Conservation (phyloP, 2,329 filamentous ascomycete species). For the Beauveria rudraprayagi region DNA sequence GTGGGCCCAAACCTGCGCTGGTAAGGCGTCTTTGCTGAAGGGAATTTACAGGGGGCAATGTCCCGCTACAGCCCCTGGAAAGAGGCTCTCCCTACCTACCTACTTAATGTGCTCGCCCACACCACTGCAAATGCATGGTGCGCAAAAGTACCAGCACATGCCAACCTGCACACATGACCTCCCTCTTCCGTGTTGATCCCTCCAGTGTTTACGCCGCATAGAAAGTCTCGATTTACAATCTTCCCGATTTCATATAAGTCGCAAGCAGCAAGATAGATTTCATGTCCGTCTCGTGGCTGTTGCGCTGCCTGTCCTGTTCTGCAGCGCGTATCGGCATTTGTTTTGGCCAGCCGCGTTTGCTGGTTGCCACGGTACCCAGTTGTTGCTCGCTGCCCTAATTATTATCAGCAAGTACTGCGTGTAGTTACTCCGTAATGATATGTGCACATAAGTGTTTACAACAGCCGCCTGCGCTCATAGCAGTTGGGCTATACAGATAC, state of each 20-base stretch:
- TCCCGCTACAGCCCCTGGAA: neutral
- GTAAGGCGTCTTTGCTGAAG: neutral
- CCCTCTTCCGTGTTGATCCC: neutral
- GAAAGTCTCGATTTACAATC: neutral
- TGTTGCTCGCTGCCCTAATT: neutral
- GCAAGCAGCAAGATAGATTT: neutral
- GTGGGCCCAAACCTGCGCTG: too few species aligned
- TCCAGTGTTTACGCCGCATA: neutral
- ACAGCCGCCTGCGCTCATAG: too few species aligned
- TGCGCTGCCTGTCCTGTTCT: neutral
- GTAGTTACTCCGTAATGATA: neutral
- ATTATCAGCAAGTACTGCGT: neutral
- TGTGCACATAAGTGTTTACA: neutral
- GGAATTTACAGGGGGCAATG: neutral
- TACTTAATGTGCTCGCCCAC: neutral
- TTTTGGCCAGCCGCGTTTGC: slow-evolving; percentile 4
- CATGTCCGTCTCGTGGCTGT: neutral
- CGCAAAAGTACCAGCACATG: neutral
- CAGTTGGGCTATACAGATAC: too few species aligned
- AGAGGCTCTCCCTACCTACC: neutral
- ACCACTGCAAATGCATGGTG: neutral
- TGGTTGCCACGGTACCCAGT: slow-evolving; percentile 8
- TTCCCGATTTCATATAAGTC: neutral
- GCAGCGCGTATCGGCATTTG: neutral
- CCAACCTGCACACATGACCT: neutral